phyloP scores from a whole-genome alignment of 176 grass and related monocot genomes.

The Cocos nucifera region DNA sequence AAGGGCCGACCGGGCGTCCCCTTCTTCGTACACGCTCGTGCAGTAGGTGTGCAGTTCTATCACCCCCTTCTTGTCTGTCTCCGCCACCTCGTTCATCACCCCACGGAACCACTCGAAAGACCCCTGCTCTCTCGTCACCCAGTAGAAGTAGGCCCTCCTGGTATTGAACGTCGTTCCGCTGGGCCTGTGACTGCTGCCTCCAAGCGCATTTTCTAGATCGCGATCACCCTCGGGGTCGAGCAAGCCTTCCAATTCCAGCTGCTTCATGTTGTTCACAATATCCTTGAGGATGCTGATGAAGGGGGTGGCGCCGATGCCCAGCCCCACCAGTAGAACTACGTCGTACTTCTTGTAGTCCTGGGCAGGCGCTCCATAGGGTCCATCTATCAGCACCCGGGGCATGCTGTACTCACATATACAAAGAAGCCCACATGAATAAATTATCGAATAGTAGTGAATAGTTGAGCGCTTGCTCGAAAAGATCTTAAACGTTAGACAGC shows the following conservation, averaged over 20 bases:
- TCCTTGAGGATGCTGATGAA: conserved; percentile 98
- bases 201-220: neutral
- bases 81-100: conserved; percentile 91
- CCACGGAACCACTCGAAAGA: conserved; percentile 96
- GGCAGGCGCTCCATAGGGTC: conserved; percentile 82
- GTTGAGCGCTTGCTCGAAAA: too few relatives aligned
- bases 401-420: conserved; percentile 41
- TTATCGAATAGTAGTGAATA: too few relatives aligned
- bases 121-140: conserved; percentile 88
- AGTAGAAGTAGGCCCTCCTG: conserved; percentile 86
- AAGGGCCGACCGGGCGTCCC: conserved; percentile 82
- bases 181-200: too few relatives aligned
- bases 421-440: too few relatives aligned
- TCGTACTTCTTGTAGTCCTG: conserved; percentile 92
- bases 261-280: conserved; percentile 75
- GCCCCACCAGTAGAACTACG: conserved; percentile 69
- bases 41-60: conserved; percentile 97
- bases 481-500: too few relatives aligned
- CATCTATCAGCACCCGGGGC: conserved; percentile 72
- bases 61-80: conserved; percentile 64
- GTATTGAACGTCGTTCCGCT: conserved; percentile 40
- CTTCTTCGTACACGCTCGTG: conserved; percentile 84
- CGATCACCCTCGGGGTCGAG: conserved; percentile 5
- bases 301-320: conserved; percentile 90
- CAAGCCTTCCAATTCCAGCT: conserved; percentile 29